These are phyloP conservation scores for Macadamia integrifolia DNA, from an alignment of 164 flowering plant genomes.

Conservation along the genomic window DNA sequence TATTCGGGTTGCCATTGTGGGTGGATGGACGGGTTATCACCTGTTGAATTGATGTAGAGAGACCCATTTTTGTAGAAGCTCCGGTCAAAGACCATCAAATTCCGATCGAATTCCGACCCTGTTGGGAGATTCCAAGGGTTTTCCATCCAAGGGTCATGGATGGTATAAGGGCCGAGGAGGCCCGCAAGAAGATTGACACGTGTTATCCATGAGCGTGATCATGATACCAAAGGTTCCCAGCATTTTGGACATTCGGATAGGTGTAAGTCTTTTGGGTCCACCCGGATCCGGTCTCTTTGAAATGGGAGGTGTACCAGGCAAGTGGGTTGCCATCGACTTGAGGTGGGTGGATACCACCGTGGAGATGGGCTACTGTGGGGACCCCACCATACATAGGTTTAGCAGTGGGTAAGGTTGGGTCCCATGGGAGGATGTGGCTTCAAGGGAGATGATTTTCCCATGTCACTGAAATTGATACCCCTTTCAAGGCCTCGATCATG, in stretches of 20 bases:
- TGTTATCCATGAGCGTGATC: conserved; percentile 42
- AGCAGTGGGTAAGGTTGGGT: too few species aligned
- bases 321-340: conserved; percentile 37
- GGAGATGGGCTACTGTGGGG: conserved; percentile 18
- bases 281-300: conserved; percentile 33
- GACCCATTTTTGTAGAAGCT: conserved; percentile 27
- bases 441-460: too few species aligned
- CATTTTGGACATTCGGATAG: conserved; percentile 42
- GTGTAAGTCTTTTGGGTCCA: conserved; percentile 35
- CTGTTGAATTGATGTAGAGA: conserved; percentile 26
- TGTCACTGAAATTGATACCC: too few species aligned
- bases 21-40: conserved; percentile 27
- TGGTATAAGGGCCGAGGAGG: conserved; percentile 24
- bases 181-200: conserved; percentile 38
- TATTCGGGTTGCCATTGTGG: conserved; percentile 22
- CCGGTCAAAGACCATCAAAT: conserved; percentile 29
- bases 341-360: conserved; percentile 47
- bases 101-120: conserved; percentile 24
- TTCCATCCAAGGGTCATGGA: conserved; percentile 23
- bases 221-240: conserved; percentile 47
- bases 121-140: conserved; percentile 19
- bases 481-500: too few species aligned
- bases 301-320: conserved; percentile 52
- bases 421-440: too few species aligned
- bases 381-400: too few species aligned